Conservation (phyloP, 768 basidiomycete species). For the Calocybe gangraenosa region DNA sequence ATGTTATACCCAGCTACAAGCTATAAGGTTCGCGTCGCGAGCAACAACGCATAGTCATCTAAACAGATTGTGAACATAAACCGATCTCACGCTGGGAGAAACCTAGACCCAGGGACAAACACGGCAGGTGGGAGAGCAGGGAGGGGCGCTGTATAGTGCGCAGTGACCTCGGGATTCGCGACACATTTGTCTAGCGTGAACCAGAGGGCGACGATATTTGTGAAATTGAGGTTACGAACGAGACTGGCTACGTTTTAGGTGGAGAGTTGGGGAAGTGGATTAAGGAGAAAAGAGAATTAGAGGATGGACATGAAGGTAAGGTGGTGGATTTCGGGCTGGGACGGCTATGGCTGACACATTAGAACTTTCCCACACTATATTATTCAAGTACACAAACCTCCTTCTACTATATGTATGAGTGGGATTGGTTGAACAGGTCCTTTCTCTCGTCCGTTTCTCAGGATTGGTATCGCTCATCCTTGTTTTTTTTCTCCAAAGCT, state of each 20-base stretch:
- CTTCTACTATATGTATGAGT: no score
- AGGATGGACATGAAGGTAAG: slow-evolving; percentile 28
- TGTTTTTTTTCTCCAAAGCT: no score
- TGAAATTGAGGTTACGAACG: slow-evolving; percentile 81
- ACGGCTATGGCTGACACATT: no score
- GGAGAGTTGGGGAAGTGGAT: slow-evolving; percentile 17
- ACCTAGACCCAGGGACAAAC: slow-evolving; percentile 12
- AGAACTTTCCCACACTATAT: no score
- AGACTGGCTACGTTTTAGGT: slow-evolving; percentile 72
- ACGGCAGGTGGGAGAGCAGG: slow-evolving; percentile 24
- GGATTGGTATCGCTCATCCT: no score
- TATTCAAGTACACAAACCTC: no score
- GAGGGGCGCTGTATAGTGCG: slow-evolving; percentile 42
- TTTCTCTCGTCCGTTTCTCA: no score
- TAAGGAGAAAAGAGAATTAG: slow-evolving; percentile 20
- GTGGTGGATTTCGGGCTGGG: slow-evolving; percentile 19
- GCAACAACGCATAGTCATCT: slow-evolving; percentile 58
- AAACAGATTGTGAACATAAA: slow-evolving; percentile 63
- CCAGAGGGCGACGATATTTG: slow-evolving; percentile 79
- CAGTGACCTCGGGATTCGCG: slow-evolving; percentile 82
- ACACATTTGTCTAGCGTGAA: slow-evolving; percentile 96
- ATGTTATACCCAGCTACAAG: slow-evolving; percentile 50
- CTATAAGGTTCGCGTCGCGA: slow-evolving; percentile 52
- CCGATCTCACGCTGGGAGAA: slow-evolving; percentile 44
- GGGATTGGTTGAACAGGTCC: no score